phyloP scores from a whole-genome alignment of 306 rosid species.

The Dalbergia oliveri region DNA sequence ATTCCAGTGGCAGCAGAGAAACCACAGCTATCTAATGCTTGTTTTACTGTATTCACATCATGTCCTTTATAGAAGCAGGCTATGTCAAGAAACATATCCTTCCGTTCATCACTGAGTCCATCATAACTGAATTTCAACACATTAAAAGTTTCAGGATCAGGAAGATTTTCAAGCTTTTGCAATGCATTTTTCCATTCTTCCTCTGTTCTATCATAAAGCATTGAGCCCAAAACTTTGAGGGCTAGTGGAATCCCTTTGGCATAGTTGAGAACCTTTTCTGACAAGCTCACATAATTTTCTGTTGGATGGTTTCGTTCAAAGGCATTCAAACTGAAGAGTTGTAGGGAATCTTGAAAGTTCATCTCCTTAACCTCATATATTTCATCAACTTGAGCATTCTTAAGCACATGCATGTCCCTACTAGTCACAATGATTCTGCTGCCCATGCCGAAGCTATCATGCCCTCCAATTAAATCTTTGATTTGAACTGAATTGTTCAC shows the following conservation, averaged over 20 bases:
- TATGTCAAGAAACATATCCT: slow-evolving; percentile 44
- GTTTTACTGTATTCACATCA: background rate
- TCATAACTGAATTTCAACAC: slow-evolving; percentile 45
- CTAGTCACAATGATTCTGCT: slow-evolving; percentile 45
- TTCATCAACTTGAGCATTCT: slow-evolving; percentile 21
- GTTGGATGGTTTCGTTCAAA: slow-evolving; percentile 18
- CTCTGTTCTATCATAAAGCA: background rate
- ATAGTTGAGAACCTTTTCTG: slow-evolving; percentile 22
- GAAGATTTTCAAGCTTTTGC: slow-evolving; percentile 21
- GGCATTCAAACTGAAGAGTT: slow-evolving; percentile 45
- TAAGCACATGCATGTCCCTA: slow-evolving; percentile 37
- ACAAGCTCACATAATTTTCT: background rate
- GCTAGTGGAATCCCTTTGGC: slow-evolving; percentile 49
- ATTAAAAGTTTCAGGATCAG: background rate
- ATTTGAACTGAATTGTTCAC: background rate
- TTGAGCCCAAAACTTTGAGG: slow-evolving; percentile 49
- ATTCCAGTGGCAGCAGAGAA: slow-evolving; percentile 29
- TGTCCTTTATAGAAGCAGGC: slow-evolving; percentile 45
- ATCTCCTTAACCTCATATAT: slow-evolving; percentile 36
- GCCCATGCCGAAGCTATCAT: background rate
- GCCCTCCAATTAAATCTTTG: slow-evolving; percentile 13
- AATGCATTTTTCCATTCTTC: slow-evolving; percentile 44
- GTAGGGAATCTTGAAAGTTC: slow-evolving; percentile 41
- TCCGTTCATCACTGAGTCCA: slow-evolving; percentile 34
- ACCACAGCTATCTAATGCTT: slow-evolving; percentile 8